Evolutionary conservation across 306 rosid genomes (phyloP), one percentile per base, ranked within the genome.

Genomic region (Ceratonia siliqua): DNA sequence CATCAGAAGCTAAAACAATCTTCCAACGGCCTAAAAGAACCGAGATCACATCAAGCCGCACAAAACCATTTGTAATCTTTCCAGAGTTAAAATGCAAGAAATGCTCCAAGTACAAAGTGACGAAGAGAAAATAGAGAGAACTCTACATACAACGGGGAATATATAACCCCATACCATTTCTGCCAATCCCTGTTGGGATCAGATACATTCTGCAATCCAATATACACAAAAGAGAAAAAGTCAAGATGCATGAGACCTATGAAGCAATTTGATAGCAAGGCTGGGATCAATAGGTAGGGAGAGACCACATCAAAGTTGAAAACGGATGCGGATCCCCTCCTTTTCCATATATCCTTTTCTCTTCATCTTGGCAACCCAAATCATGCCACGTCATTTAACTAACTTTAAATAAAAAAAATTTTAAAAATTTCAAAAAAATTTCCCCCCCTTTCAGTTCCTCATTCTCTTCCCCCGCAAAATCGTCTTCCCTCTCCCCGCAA

Each of bases 91-190:
- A 71, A 81, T 41, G 68, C 69, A 75, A 56, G 74, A 85, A 78
- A 81, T 81, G 85, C 79, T 73, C 78, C 56, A 55, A 55, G 81
- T 73, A 85, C 82, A 80, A 68, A 66, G 76, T 77, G 69, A 78
- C 82, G 61, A 72, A 71, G 56, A 81, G 64, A 77, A 75, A 70
- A 81, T 68, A 78, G 69, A 74, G 69, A 83, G 73, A 85, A 78
- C 66, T 73, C 73, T 68, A 68, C 77, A 58, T 20, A 11, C 5
- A 63, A 62, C 64, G 17, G 33, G 50, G 5, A 13, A 21, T 5
- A 50, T 18, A 21, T 68, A 32, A 32, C 20, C 74, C 74, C 74
- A 49, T 33, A 58, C 67, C 53, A 22, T 63, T 75, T 81, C 72
- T 70, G 83, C 76, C 67, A 66, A 75, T 75, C 78, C 70, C 76